Evolutionary conservation across 2,329 filamentous ascomycete genomes (phyloP), one percentile per base, ranked within the genome.

Genomic region (Penicillium sp.): DNA sequence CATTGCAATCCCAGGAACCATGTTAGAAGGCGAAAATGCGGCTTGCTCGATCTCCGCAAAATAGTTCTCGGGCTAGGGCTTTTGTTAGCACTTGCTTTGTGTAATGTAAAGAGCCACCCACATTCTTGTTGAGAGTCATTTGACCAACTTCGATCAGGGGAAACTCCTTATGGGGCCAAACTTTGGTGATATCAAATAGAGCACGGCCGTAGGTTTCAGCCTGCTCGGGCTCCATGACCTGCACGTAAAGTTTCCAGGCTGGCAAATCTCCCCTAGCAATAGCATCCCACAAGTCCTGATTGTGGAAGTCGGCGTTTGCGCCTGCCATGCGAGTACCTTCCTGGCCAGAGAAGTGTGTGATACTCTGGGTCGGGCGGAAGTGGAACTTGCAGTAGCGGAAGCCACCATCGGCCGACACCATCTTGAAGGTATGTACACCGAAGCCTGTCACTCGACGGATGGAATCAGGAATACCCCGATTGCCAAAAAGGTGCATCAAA

Each of bases 41-140:
- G 83, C 81, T 73, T 89, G 86, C 70, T 90, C 87, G 45, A 88
- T 82, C 62, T 89, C 86, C 41, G 80, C 77, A 62, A 87, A 87
- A 72, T 86, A 88, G 70, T 88, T 50, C 23, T 44, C 31, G 8
- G 53, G 53, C 87, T 48, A 65, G 33, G 6, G 5, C n/a, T 56
- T 4, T 16, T 27, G 41, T 63, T 41, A 62, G 49, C 44, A 58
- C 21, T 51, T 27, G 34, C 27, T 7, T 11, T 23, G 41, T 41
- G n/a, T 25, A 21, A 31, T 27, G 49, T 38, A 54, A 21, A 2
- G 10, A 3, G 27, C 4, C 6, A 40, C 64, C 57, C 59, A 77
- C 75, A 58, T 84, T 84, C 50, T 73, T 72, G 63, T 83, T 80
- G 11, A 86, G 68, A 0, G 76, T 79, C 62, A 86, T 70, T 44